Conservation (phyloP, 495 filamentous ascomycete species). For the Filosporella fistucella region DNA sequence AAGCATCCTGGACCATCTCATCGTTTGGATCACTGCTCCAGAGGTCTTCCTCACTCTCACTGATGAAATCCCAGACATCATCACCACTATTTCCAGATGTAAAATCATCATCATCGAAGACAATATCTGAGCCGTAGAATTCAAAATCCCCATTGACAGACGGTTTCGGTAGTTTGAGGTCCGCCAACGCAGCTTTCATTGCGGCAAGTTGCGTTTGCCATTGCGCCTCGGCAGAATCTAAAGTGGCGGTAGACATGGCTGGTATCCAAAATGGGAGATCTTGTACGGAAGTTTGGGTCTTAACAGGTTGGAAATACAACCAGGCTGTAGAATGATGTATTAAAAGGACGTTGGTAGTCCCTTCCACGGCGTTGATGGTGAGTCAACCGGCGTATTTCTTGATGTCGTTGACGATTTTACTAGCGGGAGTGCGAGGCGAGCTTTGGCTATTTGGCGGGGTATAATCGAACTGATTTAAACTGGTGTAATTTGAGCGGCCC, state of each 20-base stretch:
- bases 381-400: no score
- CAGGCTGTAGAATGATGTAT: no score
- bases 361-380: no score
- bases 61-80: conserved; percentile 88
- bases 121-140: conserved; percentile 37
- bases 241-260: conserved; percentile 13
- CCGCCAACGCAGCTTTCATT: conserved; percentile 70
- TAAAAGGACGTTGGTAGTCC: no score
- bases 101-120: conserved; percentile 58
- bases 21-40: conserved; percentile 40
- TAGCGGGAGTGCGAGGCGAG: no score
- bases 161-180: conserved; percentile 51
- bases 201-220: conserved; percentile 68
- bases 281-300: no score
- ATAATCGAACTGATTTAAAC: no score
- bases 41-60: conserved; percentile 43
- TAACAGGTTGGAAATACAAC: no score
- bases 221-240: conserved; percentile 43
- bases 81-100: conserved; percentile 60
- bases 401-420: no score
- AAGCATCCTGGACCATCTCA: conserved; percentile 23
- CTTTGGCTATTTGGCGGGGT: no score
- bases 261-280: no score
- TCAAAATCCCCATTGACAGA: conserved; percentile 39
- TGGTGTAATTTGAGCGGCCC: no score